Base-by-base conservation (phyloP, 805 yeast genomes). In the Helenozyma baotianmanensis region DNA sequence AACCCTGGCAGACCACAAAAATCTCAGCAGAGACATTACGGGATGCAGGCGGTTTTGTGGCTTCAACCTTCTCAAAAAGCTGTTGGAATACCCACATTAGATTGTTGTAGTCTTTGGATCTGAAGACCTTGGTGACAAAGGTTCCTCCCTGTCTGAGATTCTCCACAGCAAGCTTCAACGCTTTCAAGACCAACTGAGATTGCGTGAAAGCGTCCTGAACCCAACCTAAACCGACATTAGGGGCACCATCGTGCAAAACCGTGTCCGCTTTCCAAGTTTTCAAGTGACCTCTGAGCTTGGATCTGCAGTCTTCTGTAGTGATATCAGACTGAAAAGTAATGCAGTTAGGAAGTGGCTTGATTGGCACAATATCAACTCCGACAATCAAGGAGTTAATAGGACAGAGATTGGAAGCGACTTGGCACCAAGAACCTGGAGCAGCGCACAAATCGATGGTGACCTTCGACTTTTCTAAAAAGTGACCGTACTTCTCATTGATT, bases 351-450 rank as follows among this genome's bases (percentile, higher is more conserved):
- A 92, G 72, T n/a, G 96, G 82, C 55, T 87, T 90, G 68, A 92
- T 92, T 12, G 97, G 97, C 21, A 89, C 97, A 51, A 92, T 82
- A 74, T 92, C 98, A n/a, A 92, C 98, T 61, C 98, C 98, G 34
- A 92, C 87, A 52, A 92, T 92, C 47, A 92, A 72, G 1, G 97
- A 86, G 60, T 88, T 87, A 1, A 88, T 70, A 2, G 98, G 97
- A 64, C 97, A 88, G 33, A 87, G 62, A 40, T 88, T 84, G 1
- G 95, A 79, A 1, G 98, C 98, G 27, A 92, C 97, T 67, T 92
- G 98, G 74, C 98, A 92, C 98, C 98, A 92, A 3, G 97, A 87
- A 36, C 98, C 98, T 25, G 97, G 97, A 9, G 98, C 98, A 33
- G 97, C 97, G 80, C 98, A 92, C 50, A 92, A 71, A 74, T 92